These are phyloP conservation scores for Aureobasidium zeae DNA, from an alignment of 2,329 filamentous ascomycete species.

Conservation along the genomic window DNA sequence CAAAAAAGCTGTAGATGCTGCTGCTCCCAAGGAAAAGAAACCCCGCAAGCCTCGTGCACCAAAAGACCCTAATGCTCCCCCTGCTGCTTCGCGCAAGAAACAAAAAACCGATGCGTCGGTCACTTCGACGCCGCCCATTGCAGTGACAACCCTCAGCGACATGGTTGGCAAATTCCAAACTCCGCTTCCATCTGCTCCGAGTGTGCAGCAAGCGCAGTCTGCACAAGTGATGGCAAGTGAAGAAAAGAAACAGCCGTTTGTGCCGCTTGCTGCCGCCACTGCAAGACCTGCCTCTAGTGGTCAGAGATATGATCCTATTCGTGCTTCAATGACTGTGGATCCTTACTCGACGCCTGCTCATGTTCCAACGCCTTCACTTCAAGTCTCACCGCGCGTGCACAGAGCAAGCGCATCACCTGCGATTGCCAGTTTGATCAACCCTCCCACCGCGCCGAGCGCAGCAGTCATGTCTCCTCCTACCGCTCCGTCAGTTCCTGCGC, in stretches of 20 bases:
- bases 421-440: conserved; percentile 70
- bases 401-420: conserved; percentile 84
- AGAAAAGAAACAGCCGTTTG: conserved; percentile 1
- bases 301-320: conserved; percentile 82
- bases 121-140: conserved; percentile 4
- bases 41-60: conserved; percentile 37
- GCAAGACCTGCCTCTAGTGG: conserved; percentile 55
- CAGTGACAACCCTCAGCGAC: conserved; percentile 34
- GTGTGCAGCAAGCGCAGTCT: conserved; percentile 17
- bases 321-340: conserved; percentile 49
- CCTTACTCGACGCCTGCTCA: conserved; percentile 22
- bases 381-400: conserved; percentile 42
- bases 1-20: conserved; percentile 32
- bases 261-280: conserved; percentile 18
- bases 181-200: conserved; percentile 21
- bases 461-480: conserved; percentile 21
- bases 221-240: conserved; percentile 5
- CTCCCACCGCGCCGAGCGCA: conserved; percentile 26
- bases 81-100: conserved; percentile 40
- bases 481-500: conserved; percentile 19
- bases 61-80: conserved; percentile 40
- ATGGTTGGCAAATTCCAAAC: conserved; percentile 28
- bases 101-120: conserved; percentile 29
- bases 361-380: conserved; percentile 26
- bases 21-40: conserved; percentile 36